Percentiles rank a stretch among this genome's conserved stretches.
These are phyloP conservation scores for Penicillium arizonense DNA, from an alignment of 495 filamentous ascomycete genomes.

Conservation along the genomic window DNA sequence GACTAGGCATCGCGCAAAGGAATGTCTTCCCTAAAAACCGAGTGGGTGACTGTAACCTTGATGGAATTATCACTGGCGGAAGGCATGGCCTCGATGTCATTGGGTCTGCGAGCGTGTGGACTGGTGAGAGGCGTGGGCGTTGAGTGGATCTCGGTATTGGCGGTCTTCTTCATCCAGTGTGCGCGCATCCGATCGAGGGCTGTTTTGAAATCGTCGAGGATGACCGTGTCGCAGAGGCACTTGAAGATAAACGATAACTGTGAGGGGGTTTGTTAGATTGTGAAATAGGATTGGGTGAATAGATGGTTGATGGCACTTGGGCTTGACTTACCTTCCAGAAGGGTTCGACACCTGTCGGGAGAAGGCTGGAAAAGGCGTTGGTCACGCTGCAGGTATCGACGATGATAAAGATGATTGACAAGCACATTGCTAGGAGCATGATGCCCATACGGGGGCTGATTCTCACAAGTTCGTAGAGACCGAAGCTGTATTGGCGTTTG, in stretches of 20 bases:
- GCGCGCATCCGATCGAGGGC: slow-evolving; percentile 42
- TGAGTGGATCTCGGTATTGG: neutral
- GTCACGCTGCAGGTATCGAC: slow-evolving; percentile 43
- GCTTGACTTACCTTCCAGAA: slow-evolving; percentile 38
- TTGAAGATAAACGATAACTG: slow-evolving; percentile 57
- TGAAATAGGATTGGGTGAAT: neutral
- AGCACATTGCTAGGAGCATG: slow-evolving; percentile 53
- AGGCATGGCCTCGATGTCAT: neutral
- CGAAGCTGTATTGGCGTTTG: slow-evolving; percentile 51
- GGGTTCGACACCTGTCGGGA: slow-evolving; percentile 37
- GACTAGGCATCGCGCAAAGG: neutral
- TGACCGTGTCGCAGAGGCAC: slow-evolving; percentile 56
- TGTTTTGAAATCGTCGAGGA: slow-evolving; percentile 64
- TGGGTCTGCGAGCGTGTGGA: neutral
- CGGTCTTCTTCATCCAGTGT: slow-evolving; percentile 25
- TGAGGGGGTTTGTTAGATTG: neutral
- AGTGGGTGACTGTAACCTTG: neutral
- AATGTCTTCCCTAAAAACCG: neutral
- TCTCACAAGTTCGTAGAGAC: slow-evolving; percentile 43
- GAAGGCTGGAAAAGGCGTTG: slow-evolving; percentile 22
- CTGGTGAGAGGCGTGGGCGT: neutral
- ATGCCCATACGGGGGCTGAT: slow-evolving; percentile 56
- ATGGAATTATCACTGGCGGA: neutral
- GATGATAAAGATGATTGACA: slow-evolving; percentile 54
- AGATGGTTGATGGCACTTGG: too few relatives aligned